phyloP scores from a whole-genome alignment of 2,329 filamentous ascomycete genomes.

The Penicillium sp. region DNA sequence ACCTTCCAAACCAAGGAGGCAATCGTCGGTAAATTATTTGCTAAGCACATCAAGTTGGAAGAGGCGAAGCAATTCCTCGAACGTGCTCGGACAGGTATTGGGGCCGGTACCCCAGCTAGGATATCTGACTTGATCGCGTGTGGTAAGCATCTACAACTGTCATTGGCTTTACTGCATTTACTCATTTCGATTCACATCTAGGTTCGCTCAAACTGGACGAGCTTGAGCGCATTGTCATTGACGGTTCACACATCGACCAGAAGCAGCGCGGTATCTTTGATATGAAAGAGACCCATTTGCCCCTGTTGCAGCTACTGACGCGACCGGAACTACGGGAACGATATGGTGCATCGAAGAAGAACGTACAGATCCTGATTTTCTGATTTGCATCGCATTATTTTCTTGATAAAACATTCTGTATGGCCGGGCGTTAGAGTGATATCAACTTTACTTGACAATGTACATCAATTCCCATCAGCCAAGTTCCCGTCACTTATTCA shows the following conservation, averaged over 20 bases:
- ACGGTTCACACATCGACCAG: slow-evolving; percentile 89
- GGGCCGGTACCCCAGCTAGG: slow-evolving; percentile 84
- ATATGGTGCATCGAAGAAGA: slow-evolving; percentile 62
- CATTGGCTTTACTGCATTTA: background rate
- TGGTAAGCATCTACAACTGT: slow-evolving; percentile 55
- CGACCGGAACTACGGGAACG: slow-evolving; percentile 71
- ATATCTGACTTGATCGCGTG: slow-evolving; percentile 81
- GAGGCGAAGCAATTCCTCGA: slow-evolving; percentile 80
- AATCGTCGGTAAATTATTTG: slow-evolving; percentile 87
- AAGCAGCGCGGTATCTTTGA: slow-evolving; percentile 94
- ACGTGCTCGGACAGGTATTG: slow-evolving; percentile 72
- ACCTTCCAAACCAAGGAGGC: slow-evolving; percentile 78
- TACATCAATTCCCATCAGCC: background rate
- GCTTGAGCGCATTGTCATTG: slow-evolving; percentile 79
- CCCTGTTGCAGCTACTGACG: slow-evolving; percentile 74
- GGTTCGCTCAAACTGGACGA: slow-evolving; percentile 71
- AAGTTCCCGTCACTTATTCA: background rate
- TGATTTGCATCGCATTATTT: slow-evolving; percentile 40
- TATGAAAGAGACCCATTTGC: slow-evolving; percentile 89
- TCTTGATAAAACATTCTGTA: slow-evolving; percentile 3
- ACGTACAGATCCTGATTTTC: slow-evolving; percentile 53
- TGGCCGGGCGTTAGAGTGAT: slow-evolving; percentile 2
- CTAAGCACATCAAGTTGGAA: slow-evolving; percentile 95
- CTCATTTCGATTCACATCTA: slow-evolving; percentile 32
- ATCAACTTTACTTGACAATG: background rate